Percentiles rank a stretch among this genome's conserved stretches.
Evolutionary conservation across 2,329 filamentous ascomycete species (phyloP).

Genomic region (Microcyclosporella mali): DNA sequence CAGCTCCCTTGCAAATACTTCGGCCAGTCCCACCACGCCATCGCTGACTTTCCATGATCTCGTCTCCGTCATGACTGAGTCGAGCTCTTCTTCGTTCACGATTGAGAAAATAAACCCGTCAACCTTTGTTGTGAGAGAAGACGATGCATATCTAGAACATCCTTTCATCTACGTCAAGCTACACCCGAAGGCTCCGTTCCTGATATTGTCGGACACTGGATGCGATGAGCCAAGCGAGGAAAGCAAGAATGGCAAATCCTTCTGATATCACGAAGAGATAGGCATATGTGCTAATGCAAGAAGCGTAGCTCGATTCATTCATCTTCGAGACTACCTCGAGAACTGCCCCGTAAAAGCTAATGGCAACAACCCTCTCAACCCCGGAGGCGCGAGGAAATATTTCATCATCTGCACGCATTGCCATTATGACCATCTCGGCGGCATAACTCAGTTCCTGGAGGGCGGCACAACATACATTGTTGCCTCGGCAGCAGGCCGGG

Average conservation of each 20-base stretch:
- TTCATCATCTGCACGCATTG: conserved; percentile 43
- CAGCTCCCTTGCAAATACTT: too few species aligned
- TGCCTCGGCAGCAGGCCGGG: conserved; percentile 33
- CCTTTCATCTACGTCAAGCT: conserved; percentile 45
- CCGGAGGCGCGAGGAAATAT: conserved; percentile 29
- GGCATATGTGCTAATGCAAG: background rate
- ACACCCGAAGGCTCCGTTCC: conserved; percentile 26
- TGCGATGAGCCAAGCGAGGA: conserved; percentile 35
- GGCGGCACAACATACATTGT: conserved; percentile 26
- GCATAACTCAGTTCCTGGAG: conserved; percentile 33
- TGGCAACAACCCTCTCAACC: conserved; percentile 34
- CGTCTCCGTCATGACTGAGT: too few species aligned
- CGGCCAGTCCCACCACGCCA: too few species aligned
- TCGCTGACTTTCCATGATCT: too few species aligned
- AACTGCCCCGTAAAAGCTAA: conserved; percentile 35
- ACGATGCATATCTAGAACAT: conserved; percentile 39
- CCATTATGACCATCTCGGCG: conserved; percentile 40
- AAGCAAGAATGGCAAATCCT: conserved; percentile 18
- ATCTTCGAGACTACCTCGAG: conserved; percentile 40
- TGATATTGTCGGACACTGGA: conserved; percentile 44
- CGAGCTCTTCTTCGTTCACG: conserved; percentile 28
- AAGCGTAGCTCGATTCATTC: conserved; percentile 23
- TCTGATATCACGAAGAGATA: background rate
- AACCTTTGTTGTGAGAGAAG: conserved; percentile 42
- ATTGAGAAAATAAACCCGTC: conserved; percentile 35